Conservation (phyloP, 148 eudicot genomes). For the Persicaria tinctoria region DNA sequence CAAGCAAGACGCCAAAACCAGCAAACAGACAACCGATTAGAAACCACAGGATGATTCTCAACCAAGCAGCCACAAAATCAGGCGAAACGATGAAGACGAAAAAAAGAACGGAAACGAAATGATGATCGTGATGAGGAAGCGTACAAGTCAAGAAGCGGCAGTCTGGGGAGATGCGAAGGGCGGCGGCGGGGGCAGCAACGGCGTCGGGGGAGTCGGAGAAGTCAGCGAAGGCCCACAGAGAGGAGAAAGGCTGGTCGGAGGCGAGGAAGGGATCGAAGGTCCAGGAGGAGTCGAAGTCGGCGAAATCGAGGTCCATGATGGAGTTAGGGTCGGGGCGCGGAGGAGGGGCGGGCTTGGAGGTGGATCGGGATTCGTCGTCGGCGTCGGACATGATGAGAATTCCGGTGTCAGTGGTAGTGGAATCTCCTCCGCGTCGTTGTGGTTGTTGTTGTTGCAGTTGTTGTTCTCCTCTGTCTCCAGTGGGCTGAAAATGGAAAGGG, state of each 20-base stretch:
- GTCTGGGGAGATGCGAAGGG: constrained; percentile 21
- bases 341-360: neutral
- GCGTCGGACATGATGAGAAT: neutral
- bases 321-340: constrained; percentile 4
- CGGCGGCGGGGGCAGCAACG: constrained; percentile 10
- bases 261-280: constrained; percentile 66
- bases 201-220: constrained; percentile 22
- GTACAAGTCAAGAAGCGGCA: constrained; percentile 28
- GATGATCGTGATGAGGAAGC: constrained; percentile 3
- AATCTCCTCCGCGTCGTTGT: neutral
- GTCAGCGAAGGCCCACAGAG: constrained; percentile 55
- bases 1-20: neutral
- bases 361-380: constrained; percentile 4
- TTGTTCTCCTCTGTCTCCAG: neutral
- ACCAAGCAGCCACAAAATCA: neutral
- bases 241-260: constrained; percentile 52
- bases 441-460: no score
- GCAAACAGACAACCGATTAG: constrained; percentile 2
- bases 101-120: neutral
- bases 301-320: constrained; percentile 62
- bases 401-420: neutral
- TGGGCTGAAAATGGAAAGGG: neutral
- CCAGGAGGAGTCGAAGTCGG: constrained; percentile 66
- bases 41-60: neutral
- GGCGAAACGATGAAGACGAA: neutral